Evolutionary conservation across 1,284 basidiomycete species (phyloP).

Genomic region (Trametes versicolor): DNA sequence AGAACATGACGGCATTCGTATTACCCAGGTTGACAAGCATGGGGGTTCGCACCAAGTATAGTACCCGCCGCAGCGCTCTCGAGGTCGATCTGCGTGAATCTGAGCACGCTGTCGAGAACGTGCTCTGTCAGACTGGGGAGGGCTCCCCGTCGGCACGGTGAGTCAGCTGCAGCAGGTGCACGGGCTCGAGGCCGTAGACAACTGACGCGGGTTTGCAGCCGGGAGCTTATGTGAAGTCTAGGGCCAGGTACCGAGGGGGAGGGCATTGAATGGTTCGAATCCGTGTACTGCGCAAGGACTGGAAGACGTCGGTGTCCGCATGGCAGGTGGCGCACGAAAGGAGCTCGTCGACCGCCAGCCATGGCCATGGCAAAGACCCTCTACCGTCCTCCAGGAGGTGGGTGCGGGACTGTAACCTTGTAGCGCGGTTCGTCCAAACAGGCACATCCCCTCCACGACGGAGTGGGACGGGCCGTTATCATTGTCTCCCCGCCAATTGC

Average conservation of each 20-base stretch:
- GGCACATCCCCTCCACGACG: conserved; percentile 19
- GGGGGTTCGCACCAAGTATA: not conserved
- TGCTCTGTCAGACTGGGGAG: not conserved
- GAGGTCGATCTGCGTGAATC: conserved; percentile 9
- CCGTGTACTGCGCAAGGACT: not conserved
- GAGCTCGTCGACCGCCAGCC: not conserved
- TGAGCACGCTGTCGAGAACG: not conserved
- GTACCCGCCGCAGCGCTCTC: conserved; percentile 5
- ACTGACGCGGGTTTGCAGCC: conserved; percentile 5
- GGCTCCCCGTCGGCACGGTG: conserved; percentile 1
- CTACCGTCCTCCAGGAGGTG: not conserved
- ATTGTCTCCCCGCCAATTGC: conserved; percentile 18
- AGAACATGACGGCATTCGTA: conserved; percentile 15
- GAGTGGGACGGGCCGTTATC: conserved; percentile 33
- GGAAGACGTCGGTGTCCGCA: conserved; percentile 7
- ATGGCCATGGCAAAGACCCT: conserved; percentile 9
- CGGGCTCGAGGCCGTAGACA: conserved; percentile 1
- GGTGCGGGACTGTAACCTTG: conserved; percentile 12
- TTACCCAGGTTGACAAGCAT: conserved; percentile 1
- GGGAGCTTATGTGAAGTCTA: conserved; percentile 12
- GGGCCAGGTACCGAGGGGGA: conserved; percentile 11
- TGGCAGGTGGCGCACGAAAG: conserved; percentile 3
- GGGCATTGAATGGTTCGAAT: not conserved
- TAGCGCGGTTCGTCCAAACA: conserved; percentile 6
- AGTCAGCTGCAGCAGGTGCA: not conserved